Conservation (phyloP, 306 rosid genomes). For the Lupinus albus region DNA sequence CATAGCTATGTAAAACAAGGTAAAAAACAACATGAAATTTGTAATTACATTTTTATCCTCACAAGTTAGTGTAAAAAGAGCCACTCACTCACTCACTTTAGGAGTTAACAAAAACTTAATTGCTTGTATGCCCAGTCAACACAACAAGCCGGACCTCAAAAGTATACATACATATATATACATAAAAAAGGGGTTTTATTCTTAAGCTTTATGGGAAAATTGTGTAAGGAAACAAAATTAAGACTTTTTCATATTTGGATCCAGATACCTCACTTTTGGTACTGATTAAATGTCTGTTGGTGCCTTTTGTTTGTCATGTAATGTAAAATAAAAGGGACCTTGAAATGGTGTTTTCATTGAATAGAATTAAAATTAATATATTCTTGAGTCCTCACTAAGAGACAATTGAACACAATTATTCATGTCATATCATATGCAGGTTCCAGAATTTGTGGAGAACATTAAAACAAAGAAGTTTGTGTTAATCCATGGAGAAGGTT, state of each 20-base stretch:
- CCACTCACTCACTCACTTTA: no score
- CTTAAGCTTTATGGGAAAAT: conserved; percentile 1
- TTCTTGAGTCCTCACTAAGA: conserved; percentile 2
- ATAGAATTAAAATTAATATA: background rate
- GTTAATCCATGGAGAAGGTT: conserved; percentile 91
- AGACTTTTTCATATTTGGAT: conserved; percentile 23
- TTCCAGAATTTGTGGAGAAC: conserved; percentile 61
- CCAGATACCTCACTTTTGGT: background rate
- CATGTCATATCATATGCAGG: conserved; percentile 46
- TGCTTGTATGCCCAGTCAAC: no score
- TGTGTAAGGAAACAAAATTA: conserved; percentile 10
- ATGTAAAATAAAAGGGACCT: conserved; percentile 1
- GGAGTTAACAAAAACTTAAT: no score
- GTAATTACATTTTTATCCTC: no score
- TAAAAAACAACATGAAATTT: no score
- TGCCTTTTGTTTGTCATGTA: conserved; percentile 29
- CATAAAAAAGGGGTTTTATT: background rate
- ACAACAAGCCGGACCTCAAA: conserved; percentile 44
- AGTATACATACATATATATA: background rate
- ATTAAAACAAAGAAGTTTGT: conserved; percentile 66
- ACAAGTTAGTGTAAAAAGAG: no score
- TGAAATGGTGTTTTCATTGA: conserved; percentile 11
- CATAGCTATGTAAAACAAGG: no score
- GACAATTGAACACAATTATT: background rate
- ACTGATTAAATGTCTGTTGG: conserved; percentile 25